phyloP scores from a whole-genome alignment of 495 filamentous ascomycete genomes.

The Ramalina intermedia region DNA sequence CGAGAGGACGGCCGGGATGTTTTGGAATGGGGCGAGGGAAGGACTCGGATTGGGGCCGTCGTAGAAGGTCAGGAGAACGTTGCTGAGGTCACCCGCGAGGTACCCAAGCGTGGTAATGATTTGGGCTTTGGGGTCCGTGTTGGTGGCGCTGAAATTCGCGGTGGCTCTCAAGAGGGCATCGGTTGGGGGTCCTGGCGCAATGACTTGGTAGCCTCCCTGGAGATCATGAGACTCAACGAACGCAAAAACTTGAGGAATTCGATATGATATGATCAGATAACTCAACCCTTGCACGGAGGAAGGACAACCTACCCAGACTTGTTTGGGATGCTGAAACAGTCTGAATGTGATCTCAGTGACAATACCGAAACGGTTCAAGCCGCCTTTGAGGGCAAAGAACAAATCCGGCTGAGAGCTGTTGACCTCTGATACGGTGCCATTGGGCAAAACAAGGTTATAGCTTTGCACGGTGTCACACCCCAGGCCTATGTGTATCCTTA shows the following conservation, averaged over 20 bases:
- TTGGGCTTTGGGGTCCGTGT: conserved; percentile 7
- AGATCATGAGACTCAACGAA: neutral
- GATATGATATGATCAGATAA: no score
- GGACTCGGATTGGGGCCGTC: conserved; percentile 1
- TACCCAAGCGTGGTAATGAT: neutral
- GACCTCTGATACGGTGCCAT: conserved; percentile 4
- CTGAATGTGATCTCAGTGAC: conserved; percentile 1
- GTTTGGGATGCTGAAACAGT: neutral
- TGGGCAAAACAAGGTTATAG: conserved; percentile 12
- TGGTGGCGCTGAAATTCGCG: neutral
- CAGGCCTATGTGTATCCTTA: neutral
- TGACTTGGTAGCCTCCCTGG: conserved; percentile 1
- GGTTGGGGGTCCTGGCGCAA: neutral
- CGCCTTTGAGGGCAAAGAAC: conserved; percentile 4
- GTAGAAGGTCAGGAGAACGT: conserved; percentile 3
- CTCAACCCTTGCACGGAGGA: neutral
- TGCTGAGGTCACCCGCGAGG: neutral
- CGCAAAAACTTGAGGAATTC: no score
- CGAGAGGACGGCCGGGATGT: neutral
- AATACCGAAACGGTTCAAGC: conserved; percentile 2
- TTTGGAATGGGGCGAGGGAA: neutral
- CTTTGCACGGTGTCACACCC: conserved; percentile 9
- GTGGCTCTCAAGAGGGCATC: neutral
- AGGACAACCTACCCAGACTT: conserved; percentile 1
- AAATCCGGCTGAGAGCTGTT: conserved; percentile 1